Percentiles rank a stretch among this genome's conserved stretches.
Conservation (phyloP, 2,329 filamentous ascomycete species). For the Fusarium transvaalense region DNA sequence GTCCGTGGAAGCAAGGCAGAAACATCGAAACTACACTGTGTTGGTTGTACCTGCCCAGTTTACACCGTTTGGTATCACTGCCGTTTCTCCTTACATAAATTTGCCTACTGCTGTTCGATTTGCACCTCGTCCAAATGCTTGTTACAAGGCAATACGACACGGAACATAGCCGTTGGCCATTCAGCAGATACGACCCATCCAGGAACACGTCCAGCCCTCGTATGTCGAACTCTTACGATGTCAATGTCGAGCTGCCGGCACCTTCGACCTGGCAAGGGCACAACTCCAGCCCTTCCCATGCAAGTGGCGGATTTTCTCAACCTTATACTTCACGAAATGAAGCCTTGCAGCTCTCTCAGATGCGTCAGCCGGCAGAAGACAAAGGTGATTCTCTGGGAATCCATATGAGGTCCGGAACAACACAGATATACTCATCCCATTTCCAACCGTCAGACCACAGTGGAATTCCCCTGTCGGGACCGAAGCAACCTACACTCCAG, state of each 20-base stretch:
- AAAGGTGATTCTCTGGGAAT: constrained; percentile 67
- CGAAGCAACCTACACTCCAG: constrained; percentile 11
- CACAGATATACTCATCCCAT: constrained; percentile 19
- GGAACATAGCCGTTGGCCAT: constrained; percentile 68
- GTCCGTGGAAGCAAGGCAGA: constrained; percentile 29
- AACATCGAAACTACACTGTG: constrained; percentile 39
- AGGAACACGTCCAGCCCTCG: constrained; percentile 63
- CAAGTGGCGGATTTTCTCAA: constrained; percentile 60
- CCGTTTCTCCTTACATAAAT: constrained; percentile 27
- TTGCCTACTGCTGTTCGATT: constrained; percentile 14
- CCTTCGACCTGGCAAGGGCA: constrained; percentile 70
- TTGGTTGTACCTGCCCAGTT: constrained; percentile 33
- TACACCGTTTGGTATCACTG: constrained; percentile 25
- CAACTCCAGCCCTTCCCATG: constrained; percentile 63
- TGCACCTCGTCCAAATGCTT: constrained; percentile 57
- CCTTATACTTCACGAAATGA: constrained; percentile 59
- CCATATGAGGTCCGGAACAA: constrained; percentile 70
- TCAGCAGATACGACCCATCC: constrained; percentile 64
- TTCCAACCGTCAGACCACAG: constrained; percentile 11
- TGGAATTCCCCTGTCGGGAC: constrained; percentile 12
- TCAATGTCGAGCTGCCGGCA: constrained; percentile 60
- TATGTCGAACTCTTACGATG: constrained; percentile 69
- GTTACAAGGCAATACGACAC: constrained; percentile 66
- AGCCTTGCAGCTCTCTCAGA: constrained; percentile 27
- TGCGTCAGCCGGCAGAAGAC: constrained; percentile 52